Evolutionary conservation across 257 asterid species (phyloP).

Genomic region (Voacanga thouarsii): DNA sequence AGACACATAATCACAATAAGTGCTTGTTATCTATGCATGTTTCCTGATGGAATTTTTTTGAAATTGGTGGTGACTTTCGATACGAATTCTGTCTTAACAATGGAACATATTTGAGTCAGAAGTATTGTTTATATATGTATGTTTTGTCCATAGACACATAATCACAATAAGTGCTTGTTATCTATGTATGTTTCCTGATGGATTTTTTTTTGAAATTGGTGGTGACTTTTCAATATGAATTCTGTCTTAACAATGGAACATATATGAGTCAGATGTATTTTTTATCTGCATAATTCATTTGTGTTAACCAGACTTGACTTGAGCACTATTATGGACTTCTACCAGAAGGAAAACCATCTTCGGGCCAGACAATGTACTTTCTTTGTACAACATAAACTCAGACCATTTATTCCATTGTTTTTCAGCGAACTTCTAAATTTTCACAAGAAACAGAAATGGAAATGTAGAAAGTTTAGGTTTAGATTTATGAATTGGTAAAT

Average conservation of each 20-base stretch:
- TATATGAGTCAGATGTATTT: background rate
- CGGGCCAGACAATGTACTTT: background rate
- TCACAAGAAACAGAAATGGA: background rate
- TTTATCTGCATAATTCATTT: background rate
- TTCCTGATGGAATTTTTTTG: background rate
- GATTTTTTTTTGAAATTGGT: background rate
- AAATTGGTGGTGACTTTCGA: background rate
- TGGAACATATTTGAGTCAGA: background rate
- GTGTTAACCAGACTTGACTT: background rate
- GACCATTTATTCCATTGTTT: background rate
- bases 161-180: background rate
- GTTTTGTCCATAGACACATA: slow-evolving; percentile 26
- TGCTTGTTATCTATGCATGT: background rate
- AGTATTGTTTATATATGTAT: slow-evolving; percentile 42
- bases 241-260: background rate
- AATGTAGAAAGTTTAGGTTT: background rate
- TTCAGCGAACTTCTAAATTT: background rate
- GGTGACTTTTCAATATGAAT: background rate
- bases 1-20: background rate
- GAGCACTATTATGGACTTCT: background rate
- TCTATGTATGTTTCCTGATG: background rate
- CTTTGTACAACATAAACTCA: background rate
- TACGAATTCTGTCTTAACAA: background rate
- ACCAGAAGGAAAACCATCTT: slow-evolving; percentile 2
- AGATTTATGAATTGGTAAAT: background rate